phyloP scores from a whole-genome alignment of 2,329 filamentous ascomycete genomes.

The Fusarium musae region DNA sequence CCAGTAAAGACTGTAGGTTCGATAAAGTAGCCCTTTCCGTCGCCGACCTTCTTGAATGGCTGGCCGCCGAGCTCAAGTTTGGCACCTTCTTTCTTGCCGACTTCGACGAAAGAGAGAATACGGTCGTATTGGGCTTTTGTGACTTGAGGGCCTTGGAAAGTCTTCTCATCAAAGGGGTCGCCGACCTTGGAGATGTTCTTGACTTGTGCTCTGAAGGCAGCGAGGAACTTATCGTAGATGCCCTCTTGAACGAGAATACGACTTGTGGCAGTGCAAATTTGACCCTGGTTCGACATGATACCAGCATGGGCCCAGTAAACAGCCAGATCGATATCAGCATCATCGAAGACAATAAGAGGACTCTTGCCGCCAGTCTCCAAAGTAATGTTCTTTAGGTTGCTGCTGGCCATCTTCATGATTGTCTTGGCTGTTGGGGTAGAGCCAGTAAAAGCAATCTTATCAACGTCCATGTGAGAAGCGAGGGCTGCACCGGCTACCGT shows the following conservation, averaged over 20 bases:
- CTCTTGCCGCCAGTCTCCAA: conserved; percentile 76
- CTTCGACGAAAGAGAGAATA: conserved; percentile 75
- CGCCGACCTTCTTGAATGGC: conserved; percentile 44
- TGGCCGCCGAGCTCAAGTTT: conserved; percentile 71
- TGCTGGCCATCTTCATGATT: conserved; percentile 80
- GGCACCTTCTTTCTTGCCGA: conserved; percentile 77
- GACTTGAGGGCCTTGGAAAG: conserved; percentile 80
- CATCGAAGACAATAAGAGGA: conserved; percentile 71
- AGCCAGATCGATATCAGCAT: conserved; percentile 74
- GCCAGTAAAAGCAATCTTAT: conserved; percentile 84
- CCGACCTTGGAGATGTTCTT: conserved; percentile 69
- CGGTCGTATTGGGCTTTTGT: conserved; percentile 77
- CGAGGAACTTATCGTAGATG: conserved; percentile 71
- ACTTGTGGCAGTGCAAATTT: conserved; percentile 73
- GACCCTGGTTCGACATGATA: conserved; percentile 70
- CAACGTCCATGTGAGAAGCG: conserved; percentile 73
- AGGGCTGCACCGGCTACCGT: conserved; percentile 75
- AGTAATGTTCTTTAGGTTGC: conserved; percentile 73
- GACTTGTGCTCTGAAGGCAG: conserved; percentile 16
- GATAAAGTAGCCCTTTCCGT: conserved; percentile 58
- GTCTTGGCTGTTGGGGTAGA: conserved; percentile 76
- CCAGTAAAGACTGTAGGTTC: conserved; percentile 58
- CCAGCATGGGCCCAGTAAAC: conserved; percentile 67
- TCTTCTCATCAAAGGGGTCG: conserved; percentile 74
- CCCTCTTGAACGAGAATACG: conserved; percentile 72